Conservation (phyloP, 2,329 filamentous ascomycete species). For the Pezicula radicicola region DNA sequence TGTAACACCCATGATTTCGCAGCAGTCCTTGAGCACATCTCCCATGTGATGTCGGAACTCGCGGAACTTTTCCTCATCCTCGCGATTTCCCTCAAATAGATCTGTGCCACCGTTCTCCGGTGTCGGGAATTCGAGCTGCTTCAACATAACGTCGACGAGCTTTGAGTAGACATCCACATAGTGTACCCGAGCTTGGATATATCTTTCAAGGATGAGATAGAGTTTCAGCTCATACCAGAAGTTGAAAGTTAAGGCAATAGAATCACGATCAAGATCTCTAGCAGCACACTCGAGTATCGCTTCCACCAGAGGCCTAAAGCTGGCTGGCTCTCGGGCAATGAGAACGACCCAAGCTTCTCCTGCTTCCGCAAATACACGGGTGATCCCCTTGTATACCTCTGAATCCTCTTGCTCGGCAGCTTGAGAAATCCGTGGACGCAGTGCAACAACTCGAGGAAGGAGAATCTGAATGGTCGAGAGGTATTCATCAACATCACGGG, state of each 20-base stretch:
- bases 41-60: conserved; percentile 97
- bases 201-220: conserved; percentile 87
- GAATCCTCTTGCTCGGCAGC: conserved; percentile 77
- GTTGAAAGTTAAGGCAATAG: conserved; percentile 88
- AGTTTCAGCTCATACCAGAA: conserved; percentile 99
- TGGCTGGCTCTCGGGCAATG: conserved; percentile 76
- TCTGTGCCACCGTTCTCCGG: conserved; percentile 71
- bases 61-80: conserved; percentile 94
- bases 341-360: conserved; percentile 93
- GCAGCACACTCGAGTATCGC: conserved; percentile 88
- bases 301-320: conserved; percentile 85
- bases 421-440: conserved; percentile 73
- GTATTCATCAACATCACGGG: conserved; percentile 88
- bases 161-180: conserved; percentile 81
- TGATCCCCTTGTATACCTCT: conserved; percentile 84
- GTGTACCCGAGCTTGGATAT: conserved; percentile 75
- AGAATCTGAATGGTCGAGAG: conserved; percentile 77
- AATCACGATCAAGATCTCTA: conserved; percentile 83
- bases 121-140: conserved; percentile 82
- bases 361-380: conserved; percentile 86
- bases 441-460: conserved; percentile 74
- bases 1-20: conserved; percentile 90
- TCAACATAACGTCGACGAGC: conserved; percentile 89
- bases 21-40: conserved; percentile 94
- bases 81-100: conserved; percentile 91